Conservation (phyloP, 2,329 filamentous ascomycete species). For the Plenodomus biglobosus region DNA sequence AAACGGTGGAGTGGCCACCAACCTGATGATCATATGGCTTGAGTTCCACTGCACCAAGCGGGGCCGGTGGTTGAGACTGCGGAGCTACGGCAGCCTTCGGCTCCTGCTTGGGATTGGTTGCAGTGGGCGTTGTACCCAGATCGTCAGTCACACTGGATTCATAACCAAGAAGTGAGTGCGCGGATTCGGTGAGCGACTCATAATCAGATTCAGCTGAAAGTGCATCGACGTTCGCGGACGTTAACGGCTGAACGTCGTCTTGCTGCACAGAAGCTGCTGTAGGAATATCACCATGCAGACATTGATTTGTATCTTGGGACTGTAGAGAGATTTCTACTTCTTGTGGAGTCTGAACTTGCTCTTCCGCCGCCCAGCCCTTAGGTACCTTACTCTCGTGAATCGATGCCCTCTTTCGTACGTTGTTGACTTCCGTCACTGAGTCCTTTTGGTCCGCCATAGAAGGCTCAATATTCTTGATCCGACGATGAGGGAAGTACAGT, state of each 20-base stretch:
- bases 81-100: conserved; percentile 32
- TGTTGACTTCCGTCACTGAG: conserved; percentile 30
- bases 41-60: conserved; percentile 87
- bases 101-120: conserved; percentile 33
- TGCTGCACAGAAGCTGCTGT: conserved; percentile 44
- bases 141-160: conserved; percentile 60
- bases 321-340: conserved; percentile 65
- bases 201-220: conserved; percentile 46
- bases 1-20: conserved; percentile 92
- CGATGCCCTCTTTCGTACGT: conserved; percentile 28
- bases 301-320: conserved; percentile 62
- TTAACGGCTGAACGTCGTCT: conserved; percentile 45
- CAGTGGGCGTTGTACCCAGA: conserved; percentile 45
- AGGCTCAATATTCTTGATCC: conserved; percentile 48
- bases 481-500: conserved; percentile 76
- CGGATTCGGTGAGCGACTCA: conserved; percentile 47
- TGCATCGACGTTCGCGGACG: conserved; percentile 26
- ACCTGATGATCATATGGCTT: conserved; percentile 98
- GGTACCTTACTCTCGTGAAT: conserved; percentile 31
- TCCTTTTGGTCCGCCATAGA: conserved; percentile 22
- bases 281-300: conserved; percentile 61
- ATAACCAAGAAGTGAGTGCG: conserved; percentile 50
- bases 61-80: conserved; percentile 51
- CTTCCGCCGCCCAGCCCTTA: conserved; percentile 31
- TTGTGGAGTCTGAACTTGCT: conserved; percentile 43